Evolutionary conservation across 257 asterid species (phyloP).

Genomic region (Jacaranda mimosifolia): DNA sequence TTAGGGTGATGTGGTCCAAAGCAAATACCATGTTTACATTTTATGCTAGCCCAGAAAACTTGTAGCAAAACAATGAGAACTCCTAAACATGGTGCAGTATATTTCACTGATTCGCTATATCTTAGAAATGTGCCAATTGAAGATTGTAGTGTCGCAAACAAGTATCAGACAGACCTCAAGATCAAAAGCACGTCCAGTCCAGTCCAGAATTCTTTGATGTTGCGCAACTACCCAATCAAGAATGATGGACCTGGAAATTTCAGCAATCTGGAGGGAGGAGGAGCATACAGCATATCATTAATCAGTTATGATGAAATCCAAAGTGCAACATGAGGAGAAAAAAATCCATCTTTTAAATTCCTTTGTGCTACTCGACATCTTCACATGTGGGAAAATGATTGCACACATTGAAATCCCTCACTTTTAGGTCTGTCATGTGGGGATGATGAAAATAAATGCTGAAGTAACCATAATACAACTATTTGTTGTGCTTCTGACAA

Average conservation of each 20-base stretch:
- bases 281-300: slow-evolving; percentile 36
- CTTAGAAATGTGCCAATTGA: slow-evolving; percentile 19
- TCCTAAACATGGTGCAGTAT: slow-evolving; percentile 26
- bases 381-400: slow-evolving; percentile 7
- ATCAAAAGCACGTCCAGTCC: slow-evolving; percentile 97
- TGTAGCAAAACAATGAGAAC: slow-evolving; percentile 27
- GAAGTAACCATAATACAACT: neutral
- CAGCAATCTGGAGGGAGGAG: slow-evolving; percentile 69
- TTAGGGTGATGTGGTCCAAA: slow-evolving; percentile 18
- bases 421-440: slow-evolving; percentile 9
- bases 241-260: slow-evolving; percentile 78
- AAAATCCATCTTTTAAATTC: slow-evolving; percentile 20
- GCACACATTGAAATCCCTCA: slow-evolving; percentile 27
- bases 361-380: slow-evolving; percentile 26
- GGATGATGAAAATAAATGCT: slow-evolving; percentile 15
- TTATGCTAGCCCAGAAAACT: neutral
- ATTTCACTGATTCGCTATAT: slow-evolving; percentile 16
- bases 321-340: slow-evolving; percentile 14
- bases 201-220: slow-evolving; percentile 82
- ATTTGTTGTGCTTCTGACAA: neutral
- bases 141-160: slow-evolving; percentile 25
- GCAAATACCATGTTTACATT: neutral
- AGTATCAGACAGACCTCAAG: slow-evolving; percentile 75
- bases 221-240: slow-evolving; percentile 98
- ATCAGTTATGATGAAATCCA: slow-evolving; percentile 22